Conservation (phyloP, 2,329 filamentous ascomycete species). For the Raffaelea deltoideospora region DNA sequence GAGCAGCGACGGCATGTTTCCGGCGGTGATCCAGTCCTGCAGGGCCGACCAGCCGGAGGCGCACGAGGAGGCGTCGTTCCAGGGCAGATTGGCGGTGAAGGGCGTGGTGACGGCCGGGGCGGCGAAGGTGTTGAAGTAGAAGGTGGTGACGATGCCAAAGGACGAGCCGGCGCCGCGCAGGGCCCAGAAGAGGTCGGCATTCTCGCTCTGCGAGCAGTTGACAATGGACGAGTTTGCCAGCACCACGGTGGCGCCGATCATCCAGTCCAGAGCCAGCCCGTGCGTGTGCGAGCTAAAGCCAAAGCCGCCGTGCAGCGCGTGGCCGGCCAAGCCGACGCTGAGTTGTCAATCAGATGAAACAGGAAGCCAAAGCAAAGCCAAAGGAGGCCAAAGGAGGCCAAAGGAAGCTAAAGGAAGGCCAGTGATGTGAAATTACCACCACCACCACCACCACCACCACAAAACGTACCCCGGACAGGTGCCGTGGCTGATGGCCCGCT, state of each 20-base stretch:
- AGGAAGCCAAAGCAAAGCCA: too few species aligned
- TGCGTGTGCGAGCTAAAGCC: too few species aligned
- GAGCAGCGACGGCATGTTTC: slow-evolving; percentile 13
- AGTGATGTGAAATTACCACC: too few species aligned
- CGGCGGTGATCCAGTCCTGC: slow-evolving; percentile 13
- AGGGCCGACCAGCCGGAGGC: slow-evolving; percentile 11
- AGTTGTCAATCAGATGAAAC: too few species aligned
- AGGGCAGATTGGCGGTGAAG: slow-evolving; percentile 14
- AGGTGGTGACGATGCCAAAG: slow-evolving; percentile 24
- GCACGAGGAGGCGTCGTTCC: slow-evolving; percentile 10
- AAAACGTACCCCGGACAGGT: too few species aligned
- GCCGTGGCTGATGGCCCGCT: too few species aligned
- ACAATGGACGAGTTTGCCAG: slow-evolving; percentile 20
- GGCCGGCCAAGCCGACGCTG: too few species aligned
- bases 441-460: too few species aligned
- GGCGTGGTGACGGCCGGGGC: slow-evolving; percentile 18
- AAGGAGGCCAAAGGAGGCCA: too few species aligned
- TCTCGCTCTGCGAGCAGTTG: slow-evolving; percentile 16
- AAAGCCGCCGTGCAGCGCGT: too few species aligned
- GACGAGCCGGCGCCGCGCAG: slow-evolving; percentile 25
- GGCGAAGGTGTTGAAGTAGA: slow-evolving; percentile 23
- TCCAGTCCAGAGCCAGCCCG: too few species aligned
- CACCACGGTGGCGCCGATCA: slow-evolving; percentile 20
- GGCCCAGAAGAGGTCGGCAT: slow-evolving; percentile 27
- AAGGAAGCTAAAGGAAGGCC: too few species aligned